phyloP scores from a whole-genome alignment of 352 stramenopile genomes.

The Pythium brachiatum region DNA sequence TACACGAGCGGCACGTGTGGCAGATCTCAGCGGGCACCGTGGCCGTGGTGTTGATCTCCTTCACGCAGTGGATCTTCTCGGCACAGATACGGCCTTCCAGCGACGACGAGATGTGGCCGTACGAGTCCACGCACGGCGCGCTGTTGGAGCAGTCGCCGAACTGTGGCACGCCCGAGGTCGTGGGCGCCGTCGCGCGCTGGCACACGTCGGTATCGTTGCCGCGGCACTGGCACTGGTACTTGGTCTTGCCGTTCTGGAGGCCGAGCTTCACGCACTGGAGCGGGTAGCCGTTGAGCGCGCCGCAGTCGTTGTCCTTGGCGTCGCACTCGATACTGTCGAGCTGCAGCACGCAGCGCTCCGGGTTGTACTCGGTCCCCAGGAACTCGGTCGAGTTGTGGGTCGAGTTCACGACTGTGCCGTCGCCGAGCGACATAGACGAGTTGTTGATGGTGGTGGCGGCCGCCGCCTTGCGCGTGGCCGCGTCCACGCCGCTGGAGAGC shows the following conservation, averaged over 20 bases:
- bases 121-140: constrained; percentile 53
- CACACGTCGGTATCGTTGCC: constrained; percentile 40
- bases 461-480: constrained; percentile 24
- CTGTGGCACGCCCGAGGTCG: constrained; percentile 43
- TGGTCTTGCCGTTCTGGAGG: constrained; percentile 57
- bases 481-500: constrained; percentile 4
- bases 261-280: constrained; percentile 65
- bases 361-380: constrained; percentile 70
- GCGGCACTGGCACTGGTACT: constrained; percentile 63
- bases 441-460: constrained; percentile 11
- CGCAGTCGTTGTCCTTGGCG: constrained; percentile 40
- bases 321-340: constrained; percentile 61
- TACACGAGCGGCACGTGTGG: constrained; percentile 82
- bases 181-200: constrained; percentile 44
- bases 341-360: constrained; percentile 60
- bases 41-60: constrained; percentile 65
- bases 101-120: constrained; percentile 51
- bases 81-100: constrained; percentile 56
- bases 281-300: constrained; percentile 62
- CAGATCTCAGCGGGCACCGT: constrained; percentile 62
- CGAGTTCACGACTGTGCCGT: constrained; percentile 53
- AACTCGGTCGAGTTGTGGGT: constrained; percentile 50
- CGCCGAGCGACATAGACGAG: constrained; percentile 52
- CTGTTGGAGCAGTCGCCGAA: constrained; percentile 64
- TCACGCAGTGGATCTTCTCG: constrained; percentile 69